Conservation (phyloP, 257 asterid genomes). For the Scutellaria barbata region DNA sequence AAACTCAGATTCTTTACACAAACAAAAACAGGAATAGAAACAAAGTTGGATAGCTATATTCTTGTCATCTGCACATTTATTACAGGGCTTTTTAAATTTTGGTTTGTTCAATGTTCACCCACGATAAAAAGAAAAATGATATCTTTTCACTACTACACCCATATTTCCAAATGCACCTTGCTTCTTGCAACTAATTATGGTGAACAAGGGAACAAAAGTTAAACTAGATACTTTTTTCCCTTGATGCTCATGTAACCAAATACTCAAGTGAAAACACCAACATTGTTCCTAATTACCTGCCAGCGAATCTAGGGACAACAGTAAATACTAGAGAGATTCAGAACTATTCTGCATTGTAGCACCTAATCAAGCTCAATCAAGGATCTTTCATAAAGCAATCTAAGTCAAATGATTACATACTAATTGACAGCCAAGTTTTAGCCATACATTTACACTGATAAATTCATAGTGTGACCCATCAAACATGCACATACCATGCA, state of each 20-base stretch:
- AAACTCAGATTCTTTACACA: not conserved
- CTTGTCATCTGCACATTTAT: not conserved
- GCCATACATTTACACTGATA: not conserved
- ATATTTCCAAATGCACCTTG: not conserved
- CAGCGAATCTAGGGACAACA: not conserved
- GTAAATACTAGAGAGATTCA: not conserved
- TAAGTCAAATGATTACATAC: conserved; percentile 19
- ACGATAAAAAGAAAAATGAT: not conserved
- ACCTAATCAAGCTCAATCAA: conserved; percentile 22
- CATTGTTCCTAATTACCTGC: conserved; percentile 2
- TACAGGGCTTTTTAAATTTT: not conserved
- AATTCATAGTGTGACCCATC: not conserved
- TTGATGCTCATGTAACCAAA: not conserved
- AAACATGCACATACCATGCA: not conserved
- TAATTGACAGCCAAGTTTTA: not conserved
- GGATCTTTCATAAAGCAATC: conserved; percentile 27
- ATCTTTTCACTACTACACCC: not conserved
- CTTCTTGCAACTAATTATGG: conserved; percentile 7
- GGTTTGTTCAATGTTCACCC: not conserved
- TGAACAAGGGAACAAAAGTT: not conserved
- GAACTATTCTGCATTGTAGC: conserved; percentile 12
- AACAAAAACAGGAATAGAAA: conserved; percentile 4
- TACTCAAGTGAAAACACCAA: not conserved
- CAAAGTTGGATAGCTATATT: not conserved
- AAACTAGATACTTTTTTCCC: not conserved